Percentiles rank a stretch among this genome's conserved stretches.
Evolutionary conservation across 768 basidiomycete species (phyloP).

Genomic region (Cyathus striatus): DNA sequence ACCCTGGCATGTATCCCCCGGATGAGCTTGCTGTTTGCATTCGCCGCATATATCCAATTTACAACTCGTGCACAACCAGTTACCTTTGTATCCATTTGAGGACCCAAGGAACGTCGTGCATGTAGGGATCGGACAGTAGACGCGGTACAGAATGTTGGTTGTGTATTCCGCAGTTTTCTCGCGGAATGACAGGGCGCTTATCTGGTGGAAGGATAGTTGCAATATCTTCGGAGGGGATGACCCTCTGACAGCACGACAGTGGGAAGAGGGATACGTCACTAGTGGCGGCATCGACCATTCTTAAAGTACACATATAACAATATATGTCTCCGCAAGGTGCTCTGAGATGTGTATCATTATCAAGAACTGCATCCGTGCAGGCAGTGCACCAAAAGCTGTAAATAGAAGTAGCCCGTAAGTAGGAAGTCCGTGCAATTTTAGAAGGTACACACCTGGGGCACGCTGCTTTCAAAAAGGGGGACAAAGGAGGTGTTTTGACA

Average conservation of each 20-base stretch:
- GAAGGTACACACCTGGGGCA: no score
- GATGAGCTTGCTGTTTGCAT: conserved; percentile 2
- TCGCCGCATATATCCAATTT: not conserved
- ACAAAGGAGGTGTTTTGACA: no score
- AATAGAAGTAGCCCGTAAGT: no score
- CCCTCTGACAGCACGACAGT: conserved; percentile 30
- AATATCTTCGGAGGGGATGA: conserved; percentile 13
- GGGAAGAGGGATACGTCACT: conserved; percentile 37
- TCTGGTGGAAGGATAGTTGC: conserved; percentile 11
- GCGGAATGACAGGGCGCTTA: not conserved
- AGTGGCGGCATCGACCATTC: conserved; percentile 26
- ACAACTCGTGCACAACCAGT: not conserved
- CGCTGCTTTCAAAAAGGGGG: no score
- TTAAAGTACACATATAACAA: conserved; percentile 25
- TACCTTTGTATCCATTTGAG: not conserved
- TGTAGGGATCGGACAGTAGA: conserved; percentile 4
- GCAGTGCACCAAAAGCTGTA: no score
- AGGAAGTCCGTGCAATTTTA: no score
- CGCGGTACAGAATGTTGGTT: not conserved
- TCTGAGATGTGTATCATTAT: no score
- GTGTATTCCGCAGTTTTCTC: conserved; percentile 1
- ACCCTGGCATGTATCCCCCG: conserved; percentile 1
- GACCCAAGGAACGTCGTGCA: conserved; percentile 6
- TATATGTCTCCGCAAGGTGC: conserved; percentile 33
- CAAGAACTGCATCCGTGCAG: no score